A percentile compares a stretch with the other conserved stretches of the same genome.
These are phyloP conservation scores for Craterostigma plantagineum DNA, from an alignment of 257 asterid genomes.

Conservation along the genomic window DNA sequence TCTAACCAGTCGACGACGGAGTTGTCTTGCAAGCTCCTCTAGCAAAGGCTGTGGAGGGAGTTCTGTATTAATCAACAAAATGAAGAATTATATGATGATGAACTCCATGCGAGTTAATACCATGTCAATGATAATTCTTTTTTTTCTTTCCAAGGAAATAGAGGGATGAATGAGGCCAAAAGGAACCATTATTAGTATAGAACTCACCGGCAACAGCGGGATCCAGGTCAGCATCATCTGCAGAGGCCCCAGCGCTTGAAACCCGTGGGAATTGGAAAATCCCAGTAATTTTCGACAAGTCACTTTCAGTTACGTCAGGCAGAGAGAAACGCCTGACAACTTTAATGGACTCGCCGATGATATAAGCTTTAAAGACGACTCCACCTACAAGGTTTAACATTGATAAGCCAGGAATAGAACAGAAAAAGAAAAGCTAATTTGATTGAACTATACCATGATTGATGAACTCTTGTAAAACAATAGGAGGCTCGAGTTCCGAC, in stretches of 20 bases:
- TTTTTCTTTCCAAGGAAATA: too few relatives aligned
- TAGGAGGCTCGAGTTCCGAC: slow-evolving; percentile 61
- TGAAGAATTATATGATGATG: slow-evolving; percentile 2
- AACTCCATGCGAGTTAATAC: not conserved
- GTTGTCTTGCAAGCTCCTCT: slow-evolving; percentile 51
- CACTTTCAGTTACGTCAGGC: slow-evolving; percentile 58
- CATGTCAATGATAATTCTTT: too few relatives aligned
- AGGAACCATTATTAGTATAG: not conserved
- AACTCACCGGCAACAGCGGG: slow-evolving; percentile 63
- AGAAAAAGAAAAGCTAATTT: slow-evolving; percentile 8
- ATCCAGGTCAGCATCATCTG: slow-evolving; percentile 65
- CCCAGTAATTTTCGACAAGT: slow-evolving; percentile 39
- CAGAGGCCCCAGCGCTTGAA: slow-evolving; percentile 79
- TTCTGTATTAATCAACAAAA: slow-evolving; percentile 21
- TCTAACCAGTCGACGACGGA: slow-evolving; percentile 45
- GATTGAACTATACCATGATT: slow-evolving; percentile 47
- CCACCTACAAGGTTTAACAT: slow-evolving; percentile 38
- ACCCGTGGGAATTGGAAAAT: slow-evolving; percentile 76
- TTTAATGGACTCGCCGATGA: slow-evolving; percentile 69
- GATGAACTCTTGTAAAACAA: slow-evolving; percentile 79
- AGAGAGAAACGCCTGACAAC: slow-evolving; percentile 79
- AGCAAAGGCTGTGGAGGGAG: slow-evolving; percentile 63
- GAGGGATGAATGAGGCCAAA: too few relatives aligned
- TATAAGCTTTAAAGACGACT: slow-evolving; percentile 67
- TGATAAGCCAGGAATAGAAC: not conserved